Base-by-base conservation (phyloP, 2,329 filamentous ascomycete genomes). In the Magnaporthiopsis rhizophila region DNA sequence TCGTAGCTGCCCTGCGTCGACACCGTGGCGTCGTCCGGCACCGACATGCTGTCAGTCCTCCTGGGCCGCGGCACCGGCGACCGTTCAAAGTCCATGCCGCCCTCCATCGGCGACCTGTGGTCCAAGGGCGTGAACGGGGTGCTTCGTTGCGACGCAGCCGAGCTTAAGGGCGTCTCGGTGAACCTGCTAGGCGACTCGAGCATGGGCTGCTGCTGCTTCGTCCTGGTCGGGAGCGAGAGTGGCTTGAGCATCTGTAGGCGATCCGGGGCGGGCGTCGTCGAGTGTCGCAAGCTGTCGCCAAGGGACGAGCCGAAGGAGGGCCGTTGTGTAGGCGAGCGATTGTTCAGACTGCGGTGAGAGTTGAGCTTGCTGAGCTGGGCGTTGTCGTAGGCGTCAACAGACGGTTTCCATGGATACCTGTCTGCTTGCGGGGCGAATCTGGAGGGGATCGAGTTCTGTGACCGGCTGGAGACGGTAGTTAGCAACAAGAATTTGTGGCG, bases 331-430 rank as follows among this genome's bases (percentile, higher is more conserved):
- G 80, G 77, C 11, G 80, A 78, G 21, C 73, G 72, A 63, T 77
- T 80, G 65, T 82, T 80, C n/a, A 79, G 69, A 0, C 74, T 76
- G 53, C 79, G 76, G 53, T 78, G 72, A 1, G 79, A 77, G 65
- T 85, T 79, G n/a, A 86, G 75, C 73, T 83, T 86, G 71, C 82
- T 83, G 65, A 84, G 80, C 70, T 85, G 78, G 62, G 74, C 78
- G 65, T 77, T 79, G 65, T 82, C 80, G 63, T 85, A 80, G 18
- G 80, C 74, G 59, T 81, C 75, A 68, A 79, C 77, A 62, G 77
- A 75, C 4, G 78, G 76, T 61, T 76, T 75, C 67, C 83, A 81
- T 65, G 81, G 76, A 65, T 78, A 83, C 56, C 77, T 79, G 68
- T 77, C 80, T 68, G 83, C 81, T 66, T 79, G 79, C 64, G 81